Evolutionary conservation across 2,329 filamentous ascomycete genomes (phyloP).

Genomic region (Penicillium olsonii): DNA sequence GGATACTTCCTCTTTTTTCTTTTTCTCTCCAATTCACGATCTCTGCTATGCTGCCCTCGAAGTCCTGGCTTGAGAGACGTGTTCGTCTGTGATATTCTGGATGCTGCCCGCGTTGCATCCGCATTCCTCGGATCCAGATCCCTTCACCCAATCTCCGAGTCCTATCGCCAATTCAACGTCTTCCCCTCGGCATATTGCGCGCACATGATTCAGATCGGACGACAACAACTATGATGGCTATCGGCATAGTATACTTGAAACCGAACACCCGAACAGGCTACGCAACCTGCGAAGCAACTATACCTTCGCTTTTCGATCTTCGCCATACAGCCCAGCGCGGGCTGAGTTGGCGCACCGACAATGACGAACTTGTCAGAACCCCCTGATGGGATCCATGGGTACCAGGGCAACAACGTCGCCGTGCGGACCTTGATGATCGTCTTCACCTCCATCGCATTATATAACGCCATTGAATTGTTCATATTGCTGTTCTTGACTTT

Average conservation of each 20-base stretch:
- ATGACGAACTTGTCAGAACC: conserved; percentile 21
- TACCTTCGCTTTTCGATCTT: neutral
- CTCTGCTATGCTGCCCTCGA: neutral
- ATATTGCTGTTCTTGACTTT: conserved; percentile 42
- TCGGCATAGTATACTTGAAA: conserved; percentile 9
- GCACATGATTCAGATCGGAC: conserved; percentile 5
- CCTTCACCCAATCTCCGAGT: neutral
- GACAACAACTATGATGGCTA: conserved; percentile 17
- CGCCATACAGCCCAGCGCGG: neutral
- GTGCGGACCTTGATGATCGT: conserved; percentile 34
- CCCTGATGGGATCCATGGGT: conserved; percentile 33
- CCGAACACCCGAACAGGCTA: conserved; percentile 8
- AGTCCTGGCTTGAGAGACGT: neutral
- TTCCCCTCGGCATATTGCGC: conserved; percentile 6
- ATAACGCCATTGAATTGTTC: conserved; percentile 51
- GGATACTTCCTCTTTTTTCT: conserved; percentile 1
- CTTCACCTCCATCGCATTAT: conserved; percentile 43
- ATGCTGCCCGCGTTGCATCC: conserved; percentile 9
- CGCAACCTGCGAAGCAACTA: conserved; percentile 5
- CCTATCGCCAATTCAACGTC: neutral
- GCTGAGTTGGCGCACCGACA: neutral
- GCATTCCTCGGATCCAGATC: conserved; percentile 7
- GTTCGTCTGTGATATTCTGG: neutral
- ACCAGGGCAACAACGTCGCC: conserved; percentile 22
- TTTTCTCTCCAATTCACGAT: neutral